These are phyloP conservation scores for Tritrichomonas foetus DNA, from an alignment of 208 protist genomes.

Conservation along the genomic window DNA sequence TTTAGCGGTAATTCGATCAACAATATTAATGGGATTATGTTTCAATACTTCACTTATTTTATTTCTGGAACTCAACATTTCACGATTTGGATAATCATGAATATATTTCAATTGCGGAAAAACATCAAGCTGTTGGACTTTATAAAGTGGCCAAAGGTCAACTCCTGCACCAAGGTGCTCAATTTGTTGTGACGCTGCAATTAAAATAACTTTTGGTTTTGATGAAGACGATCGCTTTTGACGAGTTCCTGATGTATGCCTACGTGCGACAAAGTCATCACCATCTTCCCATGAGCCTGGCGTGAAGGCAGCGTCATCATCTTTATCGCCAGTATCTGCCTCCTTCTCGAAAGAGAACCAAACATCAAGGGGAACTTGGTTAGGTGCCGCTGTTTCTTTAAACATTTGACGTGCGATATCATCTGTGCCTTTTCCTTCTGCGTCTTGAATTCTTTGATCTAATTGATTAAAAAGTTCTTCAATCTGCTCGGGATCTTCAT, in stretches of 20 bases:
- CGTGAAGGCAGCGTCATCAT: background rate
- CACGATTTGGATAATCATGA: background rate
- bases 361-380: background rate
- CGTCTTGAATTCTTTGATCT: no score
- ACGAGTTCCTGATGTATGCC: background rate
- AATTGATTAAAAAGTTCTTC: no score
- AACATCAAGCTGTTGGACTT: background rate
- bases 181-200: background rate
- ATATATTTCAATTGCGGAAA: background rate
- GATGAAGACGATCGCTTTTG: background rate
- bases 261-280: background rate
- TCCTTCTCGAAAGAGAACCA: background rate
- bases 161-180: constrained; percentile 14
- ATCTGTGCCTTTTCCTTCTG: no score
- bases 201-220: background rate
- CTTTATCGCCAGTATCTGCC: background rate
- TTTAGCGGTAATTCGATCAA: background rate
- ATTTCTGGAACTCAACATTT: background rate
- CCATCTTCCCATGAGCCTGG: background rate
- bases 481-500: no score
- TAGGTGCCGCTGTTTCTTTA: background rate
- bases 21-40: background rate
- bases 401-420: background rate
- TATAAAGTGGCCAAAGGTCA: constrained; percentile 2
- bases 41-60: background rate